Evolutionary conservation across 2,329 filamentous ascomycete genomes (phyloP).

Genomic region (Phyllosticta citribraziliensis): DNA sequence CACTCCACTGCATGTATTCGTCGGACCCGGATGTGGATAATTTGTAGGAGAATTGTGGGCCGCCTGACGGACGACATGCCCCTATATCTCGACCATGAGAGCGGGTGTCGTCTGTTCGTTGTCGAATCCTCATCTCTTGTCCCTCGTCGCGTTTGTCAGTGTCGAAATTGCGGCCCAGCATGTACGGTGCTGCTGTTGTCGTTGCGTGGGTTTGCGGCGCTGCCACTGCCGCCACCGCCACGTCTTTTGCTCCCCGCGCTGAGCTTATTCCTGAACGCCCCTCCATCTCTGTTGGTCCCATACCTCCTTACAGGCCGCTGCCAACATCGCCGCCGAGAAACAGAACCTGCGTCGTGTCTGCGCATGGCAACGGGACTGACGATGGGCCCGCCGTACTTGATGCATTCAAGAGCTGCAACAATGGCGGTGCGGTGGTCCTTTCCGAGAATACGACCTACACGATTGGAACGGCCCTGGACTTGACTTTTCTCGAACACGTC

Average conservation of each 20-base stretch:
- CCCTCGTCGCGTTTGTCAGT: neutral
- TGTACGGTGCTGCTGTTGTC: neutral
- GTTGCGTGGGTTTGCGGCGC: neutral
- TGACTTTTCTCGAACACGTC: slow-evolving; percentile 54
- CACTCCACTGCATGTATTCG: neutral
- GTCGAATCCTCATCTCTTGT: neutral
- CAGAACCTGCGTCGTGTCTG: slow-evolving; percentile 30
- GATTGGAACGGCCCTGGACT: slow-evolving; percentile 53
- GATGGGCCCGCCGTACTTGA: slow-evolving; percentile 44
- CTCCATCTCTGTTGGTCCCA: slow-evolving; percentile 23
- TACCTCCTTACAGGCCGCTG: slow-evolving; percentile 25
- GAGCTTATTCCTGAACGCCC: slow-evolving; percentile 17
- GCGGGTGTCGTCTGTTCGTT: neutral
- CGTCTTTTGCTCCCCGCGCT: neutral
- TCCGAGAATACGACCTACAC: slow-evolving; percentile 46
- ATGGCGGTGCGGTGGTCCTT: slow-evolving; percentile 54
- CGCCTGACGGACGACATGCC: neutral
- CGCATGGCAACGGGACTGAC: slow-evolving; percentile 33
- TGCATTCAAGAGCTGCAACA: slow-evolving; percentile 50
- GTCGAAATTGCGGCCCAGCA: neutral
- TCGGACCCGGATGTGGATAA: neutral
- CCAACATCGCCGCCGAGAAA: slow-evolving; percentile 25
- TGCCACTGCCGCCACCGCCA: slow-evolving; percentile 1
- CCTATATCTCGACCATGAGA: neutral
- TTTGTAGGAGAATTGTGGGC: neutral